Conservation (phyloP, 306 rosid genomes). For the Crotalaria pallida region DNA sequence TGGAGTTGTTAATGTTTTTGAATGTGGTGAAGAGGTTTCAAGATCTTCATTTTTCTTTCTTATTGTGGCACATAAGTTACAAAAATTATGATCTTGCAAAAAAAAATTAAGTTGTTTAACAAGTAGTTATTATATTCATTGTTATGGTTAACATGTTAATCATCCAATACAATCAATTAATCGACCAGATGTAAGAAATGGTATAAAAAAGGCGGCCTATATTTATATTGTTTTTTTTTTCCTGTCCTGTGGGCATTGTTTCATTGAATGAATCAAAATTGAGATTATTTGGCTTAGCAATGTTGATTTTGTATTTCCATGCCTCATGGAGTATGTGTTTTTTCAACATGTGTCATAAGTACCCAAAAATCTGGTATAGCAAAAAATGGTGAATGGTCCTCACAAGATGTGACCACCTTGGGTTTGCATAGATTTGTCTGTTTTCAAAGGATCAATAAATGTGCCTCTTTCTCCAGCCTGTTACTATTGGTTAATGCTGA, state of each 20-base stretch:
- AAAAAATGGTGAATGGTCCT: conserved; percentile 26
- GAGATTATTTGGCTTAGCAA: not conserved
- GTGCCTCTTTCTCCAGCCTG: not conserved
- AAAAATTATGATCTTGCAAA: no score
- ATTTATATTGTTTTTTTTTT: conserved; percentile 10
- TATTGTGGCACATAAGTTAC: not conserved
- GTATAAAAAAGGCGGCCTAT: no score
- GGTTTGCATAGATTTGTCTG: conserved; percentile 20
- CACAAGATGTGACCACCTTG: conserved; percentile 21
- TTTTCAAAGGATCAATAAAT: conserved; percentile 24
- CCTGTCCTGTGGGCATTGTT: not conserved
- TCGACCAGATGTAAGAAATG: no score
- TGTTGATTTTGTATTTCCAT: not conserved
- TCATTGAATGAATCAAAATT: conserved; percentile 2
- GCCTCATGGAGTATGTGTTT: not conserved
- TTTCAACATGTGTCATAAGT: conserved; percentile 3
- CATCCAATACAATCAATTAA: no score
- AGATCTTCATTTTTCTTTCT: conserved; percentile 12
- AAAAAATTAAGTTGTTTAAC: no score
- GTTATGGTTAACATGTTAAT: no score
- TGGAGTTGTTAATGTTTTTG: not conserved
- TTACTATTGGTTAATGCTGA: not conserved
- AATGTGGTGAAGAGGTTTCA: not conserved
- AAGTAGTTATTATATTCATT: no score
- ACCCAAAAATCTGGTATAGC: not conserved